A percentile compares a stretch with the other conserved stretches of the same genome.
phyloP scores from a whole-genome alignment of 2,329 filamentous ascomycete species.

The Colletotrichum lentis region DNA sequence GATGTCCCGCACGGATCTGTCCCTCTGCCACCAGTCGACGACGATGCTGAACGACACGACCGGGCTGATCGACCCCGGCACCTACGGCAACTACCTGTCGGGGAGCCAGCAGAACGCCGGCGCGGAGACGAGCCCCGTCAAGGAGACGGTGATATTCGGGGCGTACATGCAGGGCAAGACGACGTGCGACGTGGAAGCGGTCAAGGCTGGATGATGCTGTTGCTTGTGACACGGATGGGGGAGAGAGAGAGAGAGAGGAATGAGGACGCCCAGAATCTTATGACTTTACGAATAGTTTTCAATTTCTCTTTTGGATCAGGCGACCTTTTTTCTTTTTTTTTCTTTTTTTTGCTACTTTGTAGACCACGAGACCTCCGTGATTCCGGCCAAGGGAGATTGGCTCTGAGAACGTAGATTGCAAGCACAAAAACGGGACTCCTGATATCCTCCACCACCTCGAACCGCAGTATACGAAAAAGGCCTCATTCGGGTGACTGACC shows the following conservation, averaged over 20 bases:
- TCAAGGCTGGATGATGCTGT: background rate
- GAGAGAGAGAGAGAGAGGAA: no score
- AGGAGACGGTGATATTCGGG: constrained; percentile 12
- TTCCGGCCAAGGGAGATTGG: background rate
- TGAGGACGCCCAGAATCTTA: background rate
- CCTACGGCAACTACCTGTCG: background rate
- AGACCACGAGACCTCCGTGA: no score
- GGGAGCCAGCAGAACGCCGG: no score
- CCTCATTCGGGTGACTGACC: background rate
- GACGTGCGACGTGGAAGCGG: constrained; percentile 4
- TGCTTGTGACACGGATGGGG: background rate
- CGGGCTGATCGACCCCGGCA: background rate
- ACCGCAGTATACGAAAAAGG: no score
- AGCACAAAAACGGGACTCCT: background rate
- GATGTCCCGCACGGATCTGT: background rate
- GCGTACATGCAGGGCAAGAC: constrained; percentile 25
- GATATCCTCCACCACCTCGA: background rate
- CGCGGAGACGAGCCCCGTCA: background rate
- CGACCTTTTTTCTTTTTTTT: no score
- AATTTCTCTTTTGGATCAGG: background rate
- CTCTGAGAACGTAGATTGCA: background rate
- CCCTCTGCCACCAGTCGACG: constrained; percentile 7
- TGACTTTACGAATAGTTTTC: background rate
- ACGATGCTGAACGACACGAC: constrained; percentile 6
- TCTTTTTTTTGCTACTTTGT: background rate